A percentile compares a stretch with the other conserved stretches of the same genome.
phyloP scores from a whole-genome alignment of 192 early-diverging fungal genomes.

The Backusella mclennaniae region DNA sequence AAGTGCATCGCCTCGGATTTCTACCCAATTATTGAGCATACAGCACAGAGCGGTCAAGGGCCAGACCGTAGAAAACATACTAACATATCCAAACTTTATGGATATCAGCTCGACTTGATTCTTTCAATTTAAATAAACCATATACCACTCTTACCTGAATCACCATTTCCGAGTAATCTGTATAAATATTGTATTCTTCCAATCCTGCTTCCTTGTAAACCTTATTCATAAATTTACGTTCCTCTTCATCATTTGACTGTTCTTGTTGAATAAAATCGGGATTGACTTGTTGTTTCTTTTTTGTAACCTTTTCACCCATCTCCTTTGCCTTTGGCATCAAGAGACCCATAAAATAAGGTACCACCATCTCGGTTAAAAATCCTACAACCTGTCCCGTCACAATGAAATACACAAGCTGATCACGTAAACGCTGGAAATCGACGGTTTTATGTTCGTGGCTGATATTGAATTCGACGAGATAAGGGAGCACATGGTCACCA shows the following conservation, averaged over 20 bases:
- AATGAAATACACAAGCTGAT: conserved; percentile 73
- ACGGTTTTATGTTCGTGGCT: conserved; percentile 41
- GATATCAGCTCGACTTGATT: background rate
- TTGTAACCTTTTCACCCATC: background rate
- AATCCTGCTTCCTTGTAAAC: conserved; percentile 59
- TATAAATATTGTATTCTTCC: conserved; percentile 80
- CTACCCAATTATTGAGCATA: conserved; percentile 88
- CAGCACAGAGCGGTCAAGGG: conserved; percentile 80
- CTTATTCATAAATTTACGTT: conserved; percentile 47
- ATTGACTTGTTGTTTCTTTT: background rate
- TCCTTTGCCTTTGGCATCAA: conserved; percentile 34
- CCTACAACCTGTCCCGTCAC: conserved; percentile 82
- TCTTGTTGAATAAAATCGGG: background rate
- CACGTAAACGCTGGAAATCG: conserved; percentile 54
- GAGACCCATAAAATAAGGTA: conserved; percentile 66
- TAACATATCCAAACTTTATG: conserved; percentile 78
- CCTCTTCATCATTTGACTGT: conserved; percentile 30
- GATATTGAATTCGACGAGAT: conserved; percentile 40
- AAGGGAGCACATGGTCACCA: conserved; percentile 61
- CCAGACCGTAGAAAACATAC: conserved; percentile 84
- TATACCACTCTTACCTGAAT: conserved; percentile 60
- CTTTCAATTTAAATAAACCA: background rate
- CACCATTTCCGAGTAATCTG: conserved; percentile 92
- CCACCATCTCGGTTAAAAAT: conserved; percentile 66
- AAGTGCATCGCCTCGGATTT: conserved; percentile 87